phyloP scores from a whole-genome alignment of 1,284 basidiomycete species.

The Stereum hirsutum region DNA sequence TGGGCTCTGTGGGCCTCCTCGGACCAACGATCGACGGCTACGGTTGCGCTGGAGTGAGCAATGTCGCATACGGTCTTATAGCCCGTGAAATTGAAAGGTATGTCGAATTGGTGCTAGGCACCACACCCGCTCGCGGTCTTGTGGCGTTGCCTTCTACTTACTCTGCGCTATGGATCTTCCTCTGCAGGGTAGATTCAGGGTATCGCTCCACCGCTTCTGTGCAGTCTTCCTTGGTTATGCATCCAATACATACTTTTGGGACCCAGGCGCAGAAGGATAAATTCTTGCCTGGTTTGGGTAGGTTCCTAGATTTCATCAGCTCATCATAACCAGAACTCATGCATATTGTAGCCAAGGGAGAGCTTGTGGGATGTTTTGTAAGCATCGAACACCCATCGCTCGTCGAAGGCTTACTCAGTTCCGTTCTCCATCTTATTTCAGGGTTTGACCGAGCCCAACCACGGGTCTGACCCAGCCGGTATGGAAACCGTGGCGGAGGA shows the following conservation, averaged over 20 bases:
- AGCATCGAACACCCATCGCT: no score
- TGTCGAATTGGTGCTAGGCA: constrained; percentile 10
- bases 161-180: neutral
- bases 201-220: constrained; percentile 96
- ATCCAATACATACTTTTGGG: constrained; percentile 92
- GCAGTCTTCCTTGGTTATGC: constrained; percentile 97
- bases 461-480: constrained; percentile 87
- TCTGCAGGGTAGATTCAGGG: constrained; percentile 81
- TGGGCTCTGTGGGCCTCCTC: constrained; percentile 88
- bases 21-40: constrained; percentile 92
- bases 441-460: constrained; percentile 95
- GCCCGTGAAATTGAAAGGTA: constrained; percentile 90
- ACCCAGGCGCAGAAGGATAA: constrained; percentile 86
- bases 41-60: constrained; percentile 90
- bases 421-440: constrained; percentile 19
- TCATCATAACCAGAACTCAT: no score
- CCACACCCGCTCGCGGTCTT: neutral
- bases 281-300: constrained; percentile 80
- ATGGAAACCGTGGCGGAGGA: constrained; percentile 94
- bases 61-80: constrained; percentile 90
- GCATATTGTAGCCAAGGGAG: constrained; percentile 86
- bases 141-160: neutral
- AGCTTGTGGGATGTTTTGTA: constrained; percentile 90
- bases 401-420: neutral
- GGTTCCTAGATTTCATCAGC: constrained; percentile 11